Base-by-base conservation (phyloP, 2,329 filamentous ascomycete genomes). In the Claviceps sp. region DNA sequence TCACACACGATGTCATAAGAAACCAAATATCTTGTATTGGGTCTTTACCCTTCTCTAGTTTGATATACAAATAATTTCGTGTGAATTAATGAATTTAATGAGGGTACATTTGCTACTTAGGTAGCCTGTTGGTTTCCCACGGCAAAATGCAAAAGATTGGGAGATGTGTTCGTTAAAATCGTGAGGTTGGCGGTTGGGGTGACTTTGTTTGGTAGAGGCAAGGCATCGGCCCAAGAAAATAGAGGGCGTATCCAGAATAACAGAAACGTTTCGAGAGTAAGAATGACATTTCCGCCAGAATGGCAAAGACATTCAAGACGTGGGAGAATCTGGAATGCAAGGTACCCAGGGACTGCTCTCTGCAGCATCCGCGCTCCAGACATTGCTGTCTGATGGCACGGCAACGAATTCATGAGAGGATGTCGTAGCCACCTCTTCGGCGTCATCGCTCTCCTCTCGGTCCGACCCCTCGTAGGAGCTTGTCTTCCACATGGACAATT, bases 401-500 rank as follows among this genome's bases (percentile, higher is more conserved):
- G 72, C 66, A 16, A 74, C 72, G 50, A 80, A 84, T 40, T 79
- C 74, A 50, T 68, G 67, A 19, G 65, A 66, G 10, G 53, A 59
- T 48, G 56, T 56, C 10, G 47, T 64, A 56, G 52, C 55, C 39
- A 48, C 59, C 54, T 71, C 56, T 54, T 70, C 56, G 54, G 63
- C 61, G 48, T 64, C 63, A 16, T 69, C 68, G 48, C 66, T 70
- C 19, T 65, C 66, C 13, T 66, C 65, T 17, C 58, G 57, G 24
- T 68, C 64, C 30, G 67, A 67, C 11, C 64, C 68, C 44, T 68
- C 67, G 46, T 65, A 66, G 5, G 67, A 68, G 57, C 64, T 69
- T 16, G 69, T 68, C 62, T 78, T 76, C 76, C 76, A 80, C 2
- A 72, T 65, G 48, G 73, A 73, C 47, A 81, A 67, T 64, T 80